Percentiles rank a stretch among this genome's conserved stretches.
phyloP scores from a whole-genome alignment of 805 yeast species.

The Komagataella mondaviorum region DNA sequence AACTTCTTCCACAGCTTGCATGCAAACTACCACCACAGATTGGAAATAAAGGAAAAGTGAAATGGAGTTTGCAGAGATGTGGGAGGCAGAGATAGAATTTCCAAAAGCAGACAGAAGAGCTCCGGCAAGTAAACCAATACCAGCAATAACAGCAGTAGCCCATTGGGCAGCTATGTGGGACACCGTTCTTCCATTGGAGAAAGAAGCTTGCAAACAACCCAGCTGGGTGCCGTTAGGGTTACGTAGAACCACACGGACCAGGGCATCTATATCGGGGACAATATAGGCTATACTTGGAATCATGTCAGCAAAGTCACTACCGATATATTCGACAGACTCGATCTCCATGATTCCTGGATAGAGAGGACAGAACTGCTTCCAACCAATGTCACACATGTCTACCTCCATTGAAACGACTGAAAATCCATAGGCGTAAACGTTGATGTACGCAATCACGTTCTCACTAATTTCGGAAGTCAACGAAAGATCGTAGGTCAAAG shows the following conservation, averaged over 20 bases:
- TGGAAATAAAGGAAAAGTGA: conserved; percentile 82
- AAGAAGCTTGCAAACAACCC: conserved; percentile 67
- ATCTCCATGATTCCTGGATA: conserved; percentile 73
- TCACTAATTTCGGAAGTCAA: conserved; percentile 57
- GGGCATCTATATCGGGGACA: conserved; percentile 82
- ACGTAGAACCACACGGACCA: conserved; percentile 39
- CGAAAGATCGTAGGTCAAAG: conserved; percentile 57
- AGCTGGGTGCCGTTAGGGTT: conserved; percentile 24
- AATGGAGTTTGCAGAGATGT: conserved; percentile 75
- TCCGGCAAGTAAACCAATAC: conserved; percentile 74
- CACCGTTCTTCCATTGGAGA: conserved; percentile 70
- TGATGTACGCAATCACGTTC: conserved; percentile 53
- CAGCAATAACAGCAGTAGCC: conserved; percentile 89
- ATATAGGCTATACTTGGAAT: conserved; percentile 80
- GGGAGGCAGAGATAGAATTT: conserved; percentile 80
- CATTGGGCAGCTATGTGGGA: conserved; percentile 74
- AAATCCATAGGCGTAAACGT: conserved; percentile 82
- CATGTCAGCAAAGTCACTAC: conserved; percentile 29
- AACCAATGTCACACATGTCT: conserved; percentile 51
- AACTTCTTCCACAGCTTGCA: conserved; percentile 74
- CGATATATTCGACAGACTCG: conserved; percentile 51
- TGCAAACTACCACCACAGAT: conserved; percentile 67
- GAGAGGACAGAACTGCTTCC: conserved; percentile 87
- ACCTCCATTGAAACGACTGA: conserved; percentile 41
- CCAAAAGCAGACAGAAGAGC: conserved; percentile 77